phyloP scores from a whole-genome alignment of 768 basidiomycete species.

The Piloderma croceum region DNA sequence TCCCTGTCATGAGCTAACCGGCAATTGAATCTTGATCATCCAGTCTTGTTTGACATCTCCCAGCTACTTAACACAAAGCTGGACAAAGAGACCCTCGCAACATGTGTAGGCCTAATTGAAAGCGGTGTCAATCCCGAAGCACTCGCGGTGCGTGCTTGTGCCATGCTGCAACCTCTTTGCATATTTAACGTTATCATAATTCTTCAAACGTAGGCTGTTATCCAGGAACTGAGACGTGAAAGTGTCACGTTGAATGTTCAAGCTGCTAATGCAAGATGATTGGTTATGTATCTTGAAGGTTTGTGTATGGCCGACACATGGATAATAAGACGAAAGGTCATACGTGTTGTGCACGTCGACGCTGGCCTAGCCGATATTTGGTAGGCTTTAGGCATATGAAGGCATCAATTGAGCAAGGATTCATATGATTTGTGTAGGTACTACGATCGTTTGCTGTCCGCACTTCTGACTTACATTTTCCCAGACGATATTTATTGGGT shows the following conservation, averaged over 20 bases:
- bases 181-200: background rate
- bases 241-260: conserved; percentile 37
- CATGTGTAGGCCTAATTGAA: conserved; percentile 89
- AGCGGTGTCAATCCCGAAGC: conserved; percentile 90
- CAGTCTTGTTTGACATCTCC: conserved; percentile 84
- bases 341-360: no score
- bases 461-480: no score
- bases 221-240: conserved; percentile 79
- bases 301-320: no score
- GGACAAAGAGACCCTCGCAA: conserved; percentile 88
- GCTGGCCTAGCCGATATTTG: no score
- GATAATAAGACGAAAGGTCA: no score
- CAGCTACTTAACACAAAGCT: conserved; percentile 83
- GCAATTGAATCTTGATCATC: conserved; percentile 7
- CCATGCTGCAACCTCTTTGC: conserved; percentile 3
- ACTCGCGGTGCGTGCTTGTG: conserved; percentile 59
- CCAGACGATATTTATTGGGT: no score
- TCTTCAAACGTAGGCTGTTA: conserved; percentile 54
- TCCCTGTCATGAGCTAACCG: background rate
- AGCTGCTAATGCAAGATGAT: conserved; percentile 4
- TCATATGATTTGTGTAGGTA: no score
- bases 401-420: no score
- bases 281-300: no score
- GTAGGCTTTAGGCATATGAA: no score
- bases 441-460: no score